Base-by-base conservation (phyloP, 164 flowering plant species). In the Pachysandra terminalis region DNA sequence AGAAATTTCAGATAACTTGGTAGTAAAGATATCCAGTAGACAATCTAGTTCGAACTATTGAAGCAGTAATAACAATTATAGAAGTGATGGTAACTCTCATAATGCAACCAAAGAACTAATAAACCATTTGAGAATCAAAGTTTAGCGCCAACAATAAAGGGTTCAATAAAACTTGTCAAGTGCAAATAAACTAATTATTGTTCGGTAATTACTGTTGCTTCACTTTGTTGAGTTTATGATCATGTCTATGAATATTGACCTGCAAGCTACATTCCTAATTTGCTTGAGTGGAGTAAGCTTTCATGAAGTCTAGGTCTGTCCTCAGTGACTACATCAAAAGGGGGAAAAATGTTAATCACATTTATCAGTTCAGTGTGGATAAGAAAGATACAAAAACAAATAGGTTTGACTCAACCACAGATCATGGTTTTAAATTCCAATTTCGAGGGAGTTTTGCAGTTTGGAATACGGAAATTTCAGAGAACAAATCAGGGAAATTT, bases 221-320 rank as follows among this genome's bases (percentile, higher is more conserved):
- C 5, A 17, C 9, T 37, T 2, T 21, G 26, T 37, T 12, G 17
- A 21, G 41, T 22, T n/a, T n/a, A 40, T 56, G 56, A 55, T 21
- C 6, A 12, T 55, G 12, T 8, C 22, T 54, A 21, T 45, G 25
- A 12, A 37, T 10, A 57, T 52, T 48, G 17, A 90, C 97, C 96
- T 88, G 77, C 89, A 87, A 61, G 94, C 91, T 25, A 83, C 85
- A 72, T 69, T 75, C 58, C 77, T 83, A 10, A 89, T 68, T 60
- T 84, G 82, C 76, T 79, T 84, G 26, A 78, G 65, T 0, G 77
- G 40, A 70, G 69, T 35, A 56, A 59, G 45, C 58, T 73, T 54
- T 79, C 86, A 54, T 73, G 66, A 12, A 65, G 24, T 23, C 65
- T 62, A 24, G 67, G 41, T 2, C 57, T 61, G 61, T 75, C 75